Evolutionary conservation across 2,329 filamentous ascomycete genomes (phyloP).

Genomic region (Albifimbria verrucaria): DNA sequence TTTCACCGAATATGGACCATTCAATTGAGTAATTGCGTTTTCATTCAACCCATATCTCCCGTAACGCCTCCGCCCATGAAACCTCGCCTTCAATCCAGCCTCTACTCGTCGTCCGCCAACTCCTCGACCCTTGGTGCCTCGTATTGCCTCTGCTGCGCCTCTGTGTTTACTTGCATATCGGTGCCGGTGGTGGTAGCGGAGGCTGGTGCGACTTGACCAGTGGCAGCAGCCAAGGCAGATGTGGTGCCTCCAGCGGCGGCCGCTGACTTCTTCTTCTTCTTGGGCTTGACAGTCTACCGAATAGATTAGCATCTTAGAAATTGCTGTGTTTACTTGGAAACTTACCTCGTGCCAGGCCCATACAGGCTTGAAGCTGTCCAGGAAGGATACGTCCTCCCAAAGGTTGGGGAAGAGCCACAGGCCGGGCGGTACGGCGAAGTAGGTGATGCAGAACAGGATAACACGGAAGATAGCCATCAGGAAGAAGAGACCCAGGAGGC

Average conservation of each 20-base stretch:
- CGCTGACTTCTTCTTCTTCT: constrained; percentile 57
- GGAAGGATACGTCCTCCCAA: constrained; percentile 97
- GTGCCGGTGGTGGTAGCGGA: constrained; percentile 56
- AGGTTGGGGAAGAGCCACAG: constrained; percentile 98
- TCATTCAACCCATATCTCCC: constrained; percentile 12
- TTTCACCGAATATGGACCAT: too few species aligned
- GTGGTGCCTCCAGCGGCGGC: constrained; percentile 29
- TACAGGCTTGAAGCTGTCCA: constrained; percentile 91
- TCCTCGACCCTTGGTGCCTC: constrained; percentile 52
- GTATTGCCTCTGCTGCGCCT: constrained; percentile 40
- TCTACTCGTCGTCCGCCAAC: constrained; percentile 47
- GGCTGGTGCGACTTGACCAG: constrained; percentile 50
- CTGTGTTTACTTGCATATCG: constrained; percentile 49
- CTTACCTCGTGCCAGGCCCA: constrained; percentile 98
- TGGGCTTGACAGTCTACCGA: constrained; percentile 30
- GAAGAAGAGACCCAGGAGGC: constrained; percentile 90
- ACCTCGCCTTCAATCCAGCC: constrained; percentile 9
- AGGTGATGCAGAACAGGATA: constrained; percentile 89
- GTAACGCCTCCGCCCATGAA: constrained; percentile 18
- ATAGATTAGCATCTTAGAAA: constrained; percentile 14
- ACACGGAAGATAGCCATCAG: constrained; percentile 95
- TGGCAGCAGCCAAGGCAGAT: constrained; percentile 47
- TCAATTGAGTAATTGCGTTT: too few species aligned
- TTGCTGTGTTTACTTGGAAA: constrained; percentile 7
- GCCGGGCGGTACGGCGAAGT: constrained; percentile 79